Conservation (phyloP, 2,329 filamentous ascomycete species). For the Phialophora tarda region DNA sequence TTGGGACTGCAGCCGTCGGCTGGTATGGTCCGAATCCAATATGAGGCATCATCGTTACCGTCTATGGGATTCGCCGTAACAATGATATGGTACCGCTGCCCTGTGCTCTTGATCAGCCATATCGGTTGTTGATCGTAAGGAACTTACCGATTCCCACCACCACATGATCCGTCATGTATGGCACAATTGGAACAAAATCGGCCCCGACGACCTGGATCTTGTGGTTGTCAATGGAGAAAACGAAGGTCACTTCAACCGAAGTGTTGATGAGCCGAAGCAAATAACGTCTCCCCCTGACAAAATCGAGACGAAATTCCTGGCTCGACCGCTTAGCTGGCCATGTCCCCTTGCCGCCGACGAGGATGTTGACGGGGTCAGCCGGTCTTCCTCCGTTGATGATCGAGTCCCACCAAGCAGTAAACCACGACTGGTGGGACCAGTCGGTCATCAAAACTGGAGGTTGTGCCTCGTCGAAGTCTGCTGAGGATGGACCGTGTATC, state of each 20-base stretch:
- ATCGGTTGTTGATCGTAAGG: neutral
- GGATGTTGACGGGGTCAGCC: slow-evolving; percentile 6
- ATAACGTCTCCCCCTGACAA: slow-evolving; percentile 3
- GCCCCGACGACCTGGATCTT: slow-evolving; percentile 13
- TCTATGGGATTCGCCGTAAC: slow-evolving; percentile 11
- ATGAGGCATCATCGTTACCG: neutral
- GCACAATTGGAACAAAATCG: slow-evolving; percentile 18
- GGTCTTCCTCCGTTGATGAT: neutral
- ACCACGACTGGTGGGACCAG: slow-evolving; percentile 13
- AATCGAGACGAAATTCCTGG: slow-evolving; percentile 1
- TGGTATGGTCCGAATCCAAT: slow-evolving; percentile 17
- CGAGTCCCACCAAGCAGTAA: slow-evolving; percentile 2
- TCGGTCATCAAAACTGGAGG: slow-evolving; percentile 12
- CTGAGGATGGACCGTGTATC: slow-evolving; percentile 9
- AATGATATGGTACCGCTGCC: slow-evolving; percentile 19
- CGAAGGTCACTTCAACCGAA: slow-evolving; percentile 12
- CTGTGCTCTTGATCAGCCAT: neutral
- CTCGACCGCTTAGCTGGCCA: neutral
- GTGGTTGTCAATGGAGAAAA: slow-evolving; percentile 20
- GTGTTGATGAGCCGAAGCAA: slow-evolving; percentile 18
- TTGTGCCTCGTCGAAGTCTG: slow-evolving; percentile 6
- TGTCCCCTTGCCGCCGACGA: slow-evolving; percentile 10
- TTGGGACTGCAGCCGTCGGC: slow-evolving; percentile 5
- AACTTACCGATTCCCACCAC: slow-evolving; percentile 17
- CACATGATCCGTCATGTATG: slow-evolving; percentile 18